phyloP scores from a whole-genome alignment of 2,329 filamentous ascomycete genomes.

The Fusarium anguioides region DNA sequence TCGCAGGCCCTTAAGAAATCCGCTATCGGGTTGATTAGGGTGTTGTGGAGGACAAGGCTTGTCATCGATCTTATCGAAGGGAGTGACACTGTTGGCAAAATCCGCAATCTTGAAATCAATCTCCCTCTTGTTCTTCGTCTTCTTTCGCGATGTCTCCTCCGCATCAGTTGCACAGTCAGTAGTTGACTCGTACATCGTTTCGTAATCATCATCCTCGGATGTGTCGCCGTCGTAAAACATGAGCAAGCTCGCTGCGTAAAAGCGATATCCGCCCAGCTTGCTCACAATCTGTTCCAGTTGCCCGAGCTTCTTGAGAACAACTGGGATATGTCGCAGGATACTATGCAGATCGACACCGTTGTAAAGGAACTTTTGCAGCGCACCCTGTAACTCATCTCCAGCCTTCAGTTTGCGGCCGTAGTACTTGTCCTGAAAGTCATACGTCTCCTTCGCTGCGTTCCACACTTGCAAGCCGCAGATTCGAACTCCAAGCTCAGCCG shows the following conservation, averaged over 20 bases:
- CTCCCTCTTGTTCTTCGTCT: slow-evolving; percentile 63
- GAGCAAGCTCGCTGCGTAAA: slow-evolving; percentile 93
- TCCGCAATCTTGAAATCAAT: slow-evolving; percentile 98
- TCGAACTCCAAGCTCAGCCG: slow-evolving; percentile 88
- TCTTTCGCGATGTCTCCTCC: slow-evolving; percentile 62
- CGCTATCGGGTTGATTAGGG: slow-evolving; percentile 83
- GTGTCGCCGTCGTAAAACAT: slow-evolving; percentile 95
- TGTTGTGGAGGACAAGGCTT: slow-evolving; percentile 83
- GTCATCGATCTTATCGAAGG: slow-evolving; percentile 75
- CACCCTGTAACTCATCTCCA: slow-evolving; percentile 88
- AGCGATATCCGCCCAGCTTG: slow-evolving; percentile 84
- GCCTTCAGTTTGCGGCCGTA: slow-evolving; percentile 90
- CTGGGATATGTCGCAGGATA: slow-evolving; percentile 86
- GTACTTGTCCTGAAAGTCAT: slow-evolving; percentile 98
- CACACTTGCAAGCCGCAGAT: slow-evolving; percentile 97
- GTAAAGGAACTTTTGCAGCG: slow-evolving; percentile 89
- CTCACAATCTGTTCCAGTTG: slow-evolving; percentile 86
- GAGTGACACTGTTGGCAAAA: slow-evolving; percentile 96
- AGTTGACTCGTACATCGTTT: slow-evolving; percentile 66
- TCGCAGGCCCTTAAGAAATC: slow-evolving; percentile 86
- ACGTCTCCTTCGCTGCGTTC: slow-evolving; percentile 84
- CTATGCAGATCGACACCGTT: slow-evolving; percentile 85
- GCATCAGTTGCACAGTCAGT: slow-evolving; percentile 69
- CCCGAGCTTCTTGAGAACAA: slow-evolving; percentile 84
- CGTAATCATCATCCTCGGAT: slow-evolving; percentile 61